These are phyloP conservation scores for Cucurbita maxima DNA, from an alignment of 306 rosid species.

Conservation along the genomic window DNA sequence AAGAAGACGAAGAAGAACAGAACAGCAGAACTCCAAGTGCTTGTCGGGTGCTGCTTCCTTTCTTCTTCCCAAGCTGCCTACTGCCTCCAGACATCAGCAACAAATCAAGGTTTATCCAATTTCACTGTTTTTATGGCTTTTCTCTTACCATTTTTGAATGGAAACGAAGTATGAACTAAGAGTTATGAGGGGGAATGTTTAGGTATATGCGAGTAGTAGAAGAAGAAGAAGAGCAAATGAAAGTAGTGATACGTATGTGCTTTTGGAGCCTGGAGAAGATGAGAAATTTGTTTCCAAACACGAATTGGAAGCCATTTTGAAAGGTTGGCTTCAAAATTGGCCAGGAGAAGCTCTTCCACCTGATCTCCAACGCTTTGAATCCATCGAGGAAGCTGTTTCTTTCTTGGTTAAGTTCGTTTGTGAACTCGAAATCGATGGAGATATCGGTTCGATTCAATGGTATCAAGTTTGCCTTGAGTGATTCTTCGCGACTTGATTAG, in stretches of 20 bases:
- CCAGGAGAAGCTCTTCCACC: constrained; percentile 61
- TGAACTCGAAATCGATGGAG: constrained; percentile 81
- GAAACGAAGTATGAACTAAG: too few relatives aligned
- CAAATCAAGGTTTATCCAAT: neutral
- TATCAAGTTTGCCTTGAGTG: constrained; percentile 66
- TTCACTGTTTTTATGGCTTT: neutral
- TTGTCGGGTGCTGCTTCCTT: neutral
- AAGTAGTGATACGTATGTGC: constrained; percentile 56
- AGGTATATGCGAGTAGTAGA: constrained; percentile 52
- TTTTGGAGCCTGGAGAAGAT: constrained; percentile 71
- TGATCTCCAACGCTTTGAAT: constrained; percentile 58
- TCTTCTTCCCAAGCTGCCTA: neutral
- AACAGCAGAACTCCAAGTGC: neutral
- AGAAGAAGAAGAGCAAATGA: constrained; percentile 62
- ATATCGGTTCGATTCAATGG: constrained; percentile 76
- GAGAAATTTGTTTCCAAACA: constrained; percentile 70
- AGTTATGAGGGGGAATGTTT: neutral
- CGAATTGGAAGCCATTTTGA: constrained; percentile 45
- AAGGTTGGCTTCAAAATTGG: constrained; percentile 64
- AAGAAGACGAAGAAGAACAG: neutral
- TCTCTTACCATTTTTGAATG: too few relatives aligned
- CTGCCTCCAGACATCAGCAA: neutral
- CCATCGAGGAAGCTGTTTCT: constrained; percentile 67
- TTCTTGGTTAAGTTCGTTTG: constrained; percentile 53
- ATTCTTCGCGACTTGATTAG: too few relatives aligned